Evolutionary conservation across 441 rosid species (phyloP), one percentile per base, ranked within the genome.

Genomic region (Lepidium campestre): DNA sequence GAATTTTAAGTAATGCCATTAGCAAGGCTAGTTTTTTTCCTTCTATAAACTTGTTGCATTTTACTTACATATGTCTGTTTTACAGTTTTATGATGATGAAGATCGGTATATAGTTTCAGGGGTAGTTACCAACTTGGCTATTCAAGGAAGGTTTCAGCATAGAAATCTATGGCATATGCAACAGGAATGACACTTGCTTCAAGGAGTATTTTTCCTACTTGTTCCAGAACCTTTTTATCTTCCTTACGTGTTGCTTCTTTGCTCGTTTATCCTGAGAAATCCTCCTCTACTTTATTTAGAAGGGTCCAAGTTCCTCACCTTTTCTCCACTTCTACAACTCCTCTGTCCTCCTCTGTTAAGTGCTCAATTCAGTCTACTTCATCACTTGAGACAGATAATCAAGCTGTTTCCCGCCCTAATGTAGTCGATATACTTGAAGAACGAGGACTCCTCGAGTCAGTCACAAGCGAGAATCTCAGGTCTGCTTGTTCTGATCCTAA

Each of bases 361-460:
- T 76, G 79, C 44, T 72, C 75, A 71, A 6, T 72, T 17, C 83
- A 79, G 15, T 82, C 84, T 55, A 47, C 81, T 40, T 77, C 70
- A 7, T 62, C 68, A 18, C 70, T 50, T 65, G 77, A 62, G 74
- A 60, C 73, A 37, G 68, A 72, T 39, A 52, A 8, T 22, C 72
- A 55, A 36, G 63, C 62, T 19, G 50, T 73, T 37, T 34, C 59
- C 54, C 76, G 77, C 5, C 80, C 73, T 48, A 87, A 87, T 72
- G 86, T 93, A 17, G 71, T 93, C 0, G 78, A 83, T 34, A 84
- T 91, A 58, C 87, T 93, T 12, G 83, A 87, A 61, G 86, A 87
- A 71, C 79, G 99, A 53, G 93, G 96, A 31, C 71, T 89, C 61
- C 89, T 91, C 10, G 99, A 91, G 74, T 91, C 93, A 42, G 12